Base-by-base conservation (phyloP, 768 basidiomycete genomes). In the Russula emetica region DNA sequence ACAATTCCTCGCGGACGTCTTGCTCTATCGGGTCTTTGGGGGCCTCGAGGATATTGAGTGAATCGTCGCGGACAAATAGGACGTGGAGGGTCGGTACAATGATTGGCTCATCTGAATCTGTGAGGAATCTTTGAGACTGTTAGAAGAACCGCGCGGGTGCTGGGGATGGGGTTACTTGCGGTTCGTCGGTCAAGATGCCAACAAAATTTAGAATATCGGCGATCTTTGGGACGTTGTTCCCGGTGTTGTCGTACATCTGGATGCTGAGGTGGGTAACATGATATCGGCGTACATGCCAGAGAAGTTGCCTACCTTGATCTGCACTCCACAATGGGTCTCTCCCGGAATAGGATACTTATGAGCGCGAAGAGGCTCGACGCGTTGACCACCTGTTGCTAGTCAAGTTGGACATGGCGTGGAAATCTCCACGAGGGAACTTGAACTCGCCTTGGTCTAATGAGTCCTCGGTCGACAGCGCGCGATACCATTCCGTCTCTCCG, bases 11-110 rank as follows among this genome's bases (percentile, higher is more conserved):
- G 42, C 87, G 78, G 18, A 83, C 62, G 6, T 54, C 55, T n/a
- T 70, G 67, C 16, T 69, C 16, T 71, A 60, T 22, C 55, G 63
- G 53, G 57, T 68, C 22, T 61, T 57, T 50, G 66, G 58, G 26
- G 63, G 63, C 53, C 22, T 55, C 59, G 16, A 51, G 58, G 58
- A 59, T 67, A 69, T 71, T 2, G 80, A 22, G 78, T 76, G 3
- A 70, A 63, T 83, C 76, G 5, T 74, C 72, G 6, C 72, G 75
- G 8, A 76, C 74, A 70, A 85, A 90, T 0, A 91, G 75, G 38
- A 88, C 84, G 71, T 91, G 89, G 1, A 92, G 77, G 0, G 86
- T 87, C 1, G 88, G 85, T 2, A 87, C 83, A 34, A 77, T 71
- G 0, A 69, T 69, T 4, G 76, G 62, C 0, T 74, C 71, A 4